Conservation (phyloP, 768 basidiomycete species). For the Tylopilus cervinicoccineus region DNA sequence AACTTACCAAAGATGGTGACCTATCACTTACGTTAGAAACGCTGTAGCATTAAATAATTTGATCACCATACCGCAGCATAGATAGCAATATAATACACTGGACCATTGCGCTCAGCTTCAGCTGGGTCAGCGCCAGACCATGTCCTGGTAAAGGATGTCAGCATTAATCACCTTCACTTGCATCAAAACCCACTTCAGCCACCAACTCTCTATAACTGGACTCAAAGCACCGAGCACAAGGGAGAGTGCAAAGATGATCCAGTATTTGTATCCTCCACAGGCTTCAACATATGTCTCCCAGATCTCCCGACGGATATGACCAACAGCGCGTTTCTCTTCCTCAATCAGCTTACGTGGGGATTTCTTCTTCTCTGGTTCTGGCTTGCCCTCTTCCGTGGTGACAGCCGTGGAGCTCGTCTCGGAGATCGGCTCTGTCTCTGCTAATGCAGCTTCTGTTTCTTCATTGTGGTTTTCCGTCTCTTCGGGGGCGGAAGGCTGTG, state of each 20-base stretch:
- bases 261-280: slow-evolving; percentile 49
- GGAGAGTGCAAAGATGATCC: slow-evolving; percentile 51
- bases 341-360: slow-evolving; percentile 80
- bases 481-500: slow-evolving; percentile 11
- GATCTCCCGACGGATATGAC: slow-evolving; percentile 60
- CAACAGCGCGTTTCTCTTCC: slow-evolving; percentile 75
- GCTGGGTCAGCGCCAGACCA: slow-evolving; percentile 54
- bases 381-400: slow-evolving; percentile 32
- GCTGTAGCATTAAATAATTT: neutral
- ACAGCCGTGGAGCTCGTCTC: slow-evolving; percentile 46
- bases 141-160: slow-evolving; percentile 33
- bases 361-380: slow-evolving; percentile 48
- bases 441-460: slow-evolving; percentile 19
- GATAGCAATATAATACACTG: slow-evolving; percentile 47
- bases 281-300: slow-evolving; percentile 59
- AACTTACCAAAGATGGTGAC: slow-evolving; percentile 35
- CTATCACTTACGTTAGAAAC: slow-evolving; percentile 27
- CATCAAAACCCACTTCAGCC: slow-evolving; percentile 47
- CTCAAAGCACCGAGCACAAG: slow-evolving; percentile 55
- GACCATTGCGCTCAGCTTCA: slow-evolving; percentile 38
- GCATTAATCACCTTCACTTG: neutral
- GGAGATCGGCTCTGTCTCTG: slow-evolving; percentile 25
- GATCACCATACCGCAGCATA: slow-evolving; percentile 56
- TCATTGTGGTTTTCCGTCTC: slow-evolving; percentile 2
- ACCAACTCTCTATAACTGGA: slow-evolving; percentile 70